Evolutionary conservation across 441 rosid genomes (phyloP).

Genomic region (Lepidium campestre): DNA sequence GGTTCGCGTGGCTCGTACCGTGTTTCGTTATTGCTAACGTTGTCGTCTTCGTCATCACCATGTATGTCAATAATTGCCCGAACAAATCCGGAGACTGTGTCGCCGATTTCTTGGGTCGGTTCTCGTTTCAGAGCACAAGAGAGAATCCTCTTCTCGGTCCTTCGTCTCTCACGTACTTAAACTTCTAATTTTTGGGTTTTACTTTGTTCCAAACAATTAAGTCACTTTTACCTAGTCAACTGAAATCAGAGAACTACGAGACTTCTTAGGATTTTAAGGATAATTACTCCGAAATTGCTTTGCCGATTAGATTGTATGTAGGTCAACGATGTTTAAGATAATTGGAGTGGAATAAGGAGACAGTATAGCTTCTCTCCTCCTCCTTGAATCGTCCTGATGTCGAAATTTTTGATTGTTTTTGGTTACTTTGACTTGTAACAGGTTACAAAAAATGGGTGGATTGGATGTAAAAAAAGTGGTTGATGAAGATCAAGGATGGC

Average conservation of each 20-base stretch:
- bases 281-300: neutral
- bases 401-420: neutral
- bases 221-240: neutral
- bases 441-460: slow-evolving; percentile 78
- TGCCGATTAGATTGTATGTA: neutral
- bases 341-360: neutral
- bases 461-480: slow-evolving; percentile 54
- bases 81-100: slow-evolving; percentile 27
- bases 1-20: slow-evolving; percentile 26
- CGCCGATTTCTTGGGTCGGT: slow-evolving; percentile 26
- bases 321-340: neutral
- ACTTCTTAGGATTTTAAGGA: neutral
- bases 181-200: neutral
- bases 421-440: slow-evolving; percentile 20
- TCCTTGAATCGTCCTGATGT: neutral
- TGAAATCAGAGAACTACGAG: neutral
- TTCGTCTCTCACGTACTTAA: slow-evolving; percentile 25
- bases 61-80: slow-evolving; percentile 30
- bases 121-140: slow-evolving; percentile 28
- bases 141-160: slow-evolving; percentile 34
- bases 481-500: slow-evolving; percentile 59
- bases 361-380: neutral
- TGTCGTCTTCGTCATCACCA: slow-evolving; percentile 24
- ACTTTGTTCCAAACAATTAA: neutral
- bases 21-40: slow-evolving; percentile 28